Conservation (phyloP, 2,329 filamentous ascomycete species). For the Xylariaceae sp. region DNA sequence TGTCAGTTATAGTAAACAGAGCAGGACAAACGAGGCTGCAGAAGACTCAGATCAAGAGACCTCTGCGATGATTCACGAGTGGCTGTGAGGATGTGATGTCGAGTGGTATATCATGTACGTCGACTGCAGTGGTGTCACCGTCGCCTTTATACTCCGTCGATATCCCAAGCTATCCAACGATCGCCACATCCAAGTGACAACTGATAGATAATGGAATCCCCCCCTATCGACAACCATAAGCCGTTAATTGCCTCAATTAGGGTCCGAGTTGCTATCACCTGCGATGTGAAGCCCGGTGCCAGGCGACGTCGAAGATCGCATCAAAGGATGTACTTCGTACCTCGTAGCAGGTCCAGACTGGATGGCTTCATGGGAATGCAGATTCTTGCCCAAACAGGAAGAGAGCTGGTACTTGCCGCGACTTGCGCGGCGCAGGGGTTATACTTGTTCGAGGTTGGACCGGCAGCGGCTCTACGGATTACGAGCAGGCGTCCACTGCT, state of each 20-base stretch:
- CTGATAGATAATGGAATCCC: not conserved
- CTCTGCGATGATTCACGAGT: too few species aligned
- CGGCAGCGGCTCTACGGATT: not conserved
- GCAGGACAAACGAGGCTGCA: too few species aligned
- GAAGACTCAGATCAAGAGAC: too few species aligned
- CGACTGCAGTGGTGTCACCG: too few species aligned
- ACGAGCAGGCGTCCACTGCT: not conserved
- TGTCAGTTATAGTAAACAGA: too few species aligned
- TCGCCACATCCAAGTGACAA: too few species aligned
- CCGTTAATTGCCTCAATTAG: conserved; percentile 4
- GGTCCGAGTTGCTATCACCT: conserved; percentile 11
- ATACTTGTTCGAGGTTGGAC: not conserved
- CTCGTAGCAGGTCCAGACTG: not conserved
- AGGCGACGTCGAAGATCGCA: conserved; percentile 7
- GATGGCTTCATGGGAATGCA: not conserved
- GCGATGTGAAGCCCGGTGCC: not conserved
- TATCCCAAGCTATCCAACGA: too few species aligned
- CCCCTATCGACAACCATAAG: conserved; percentile 4
- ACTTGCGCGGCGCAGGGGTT: not conserved
- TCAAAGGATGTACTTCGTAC: not conserved
- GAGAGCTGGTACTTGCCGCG: not conserved
- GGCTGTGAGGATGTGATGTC: too few species aligned
- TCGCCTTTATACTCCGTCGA: too few species aligned
- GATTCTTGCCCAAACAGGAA: not conserved
- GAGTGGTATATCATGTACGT: too few species aligned